Conservation (phyloP, 192 early-diverging fungal genomes). For the Backusella tarrabulga region DNA sequence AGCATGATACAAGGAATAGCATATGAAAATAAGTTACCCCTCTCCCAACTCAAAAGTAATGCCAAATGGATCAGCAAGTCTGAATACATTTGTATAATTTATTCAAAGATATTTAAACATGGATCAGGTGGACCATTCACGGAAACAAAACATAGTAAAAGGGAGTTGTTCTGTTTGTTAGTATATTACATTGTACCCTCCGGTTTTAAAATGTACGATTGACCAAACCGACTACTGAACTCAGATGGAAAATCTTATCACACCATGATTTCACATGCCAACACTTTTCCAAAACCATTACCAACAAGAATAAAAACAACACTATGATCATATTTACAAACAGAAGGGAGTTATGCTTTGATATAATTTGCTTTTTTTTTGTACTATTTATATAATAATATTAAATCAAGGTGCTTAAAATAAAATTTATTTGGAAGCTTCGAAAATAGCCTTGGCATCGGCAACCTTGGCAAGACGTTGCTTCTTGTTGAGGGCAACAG, state of each 20-base stretch:
- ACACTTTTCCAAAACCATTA: neutral
- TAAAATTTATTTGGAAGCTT: slow-evolving; percentile 8
- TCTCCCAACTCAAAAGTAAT: neutral
- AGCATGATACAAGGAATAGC: neutral
- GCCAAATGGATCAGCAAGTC: neutral
- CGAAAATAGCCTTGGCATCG: slow-evolving; percentile 69
- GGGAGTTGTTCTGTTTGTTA: neutral
- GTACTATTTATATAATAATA: neutral
- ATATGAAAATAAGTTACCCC: neutral
- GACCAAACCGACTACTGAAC: neutral
- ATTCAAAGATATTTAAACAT: too few relatives aligned
- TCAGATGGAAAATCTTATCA: neutral
- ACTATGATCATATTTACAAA: neutral
- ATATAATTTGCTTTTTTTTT: neutral
- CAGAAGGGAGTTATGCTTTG: neutral
- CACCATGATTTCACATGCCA: neutral
- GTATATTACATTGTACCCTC: neutral
- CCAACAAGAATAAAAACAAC: neutral
- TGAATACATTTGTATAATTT: neutral
- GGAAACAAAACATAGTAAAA: too few relatives aligned
- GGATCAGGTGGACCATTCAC: too few relatives aligned
- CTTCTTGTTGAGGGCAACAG: slow-evolving; percentile 77
- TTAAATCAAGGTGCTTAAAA: neutral
- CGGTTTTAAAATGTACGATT: neutral
- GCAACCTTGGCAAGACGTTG: slow-evolving; percentile 85